phyloP scores from a whole-genome alignment of 352 stramenopile genomes.

The Thalassiosira exigua region DNA sequence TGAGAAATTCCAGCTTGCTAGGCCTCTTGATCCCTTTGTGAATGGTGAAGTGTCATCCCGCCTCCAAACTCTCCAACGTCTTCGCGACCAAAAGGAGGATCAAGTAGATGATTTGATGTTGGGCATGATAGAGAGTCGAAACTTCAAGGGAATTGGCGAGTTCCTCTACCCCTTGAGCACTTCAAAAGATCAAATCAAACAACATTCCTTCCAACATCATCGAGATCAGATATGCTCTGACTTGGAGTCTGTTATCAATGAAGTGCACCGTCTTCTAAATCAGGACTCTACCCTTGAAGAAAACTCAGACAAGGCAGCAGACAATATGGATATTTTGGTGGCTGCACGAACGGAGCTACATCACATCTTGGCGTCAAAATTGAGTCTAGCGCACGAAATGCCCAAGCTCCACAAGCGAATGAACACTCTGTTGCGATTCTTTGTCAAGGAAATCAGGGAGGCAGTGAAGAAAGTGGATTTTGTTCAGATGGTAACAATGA shows the following conservation, averaged over 20 bases:
- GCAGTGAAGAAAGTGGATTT: slow-evolving; percentile 27
- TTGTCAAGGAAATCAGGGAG: slow-evolving; percentile 8
- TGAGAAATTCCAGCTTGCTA: slow-evolving; percentile 32
- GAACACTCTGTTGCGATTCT: not conserved
- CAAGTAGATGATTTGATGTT: slow-evolving; percentile 55
- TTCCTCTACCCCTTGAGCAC: slow-evolving; percentile 52
- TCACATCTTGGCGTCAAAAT: slow-evolving; percentile 11
- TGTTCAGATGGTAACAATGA: not conserved
- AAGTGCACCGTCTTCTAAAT: slow-evolving; percentile 21
- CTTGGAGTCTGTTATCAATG: slow-evolving; percentile 18
- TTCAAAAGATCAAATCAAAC: slow-evolving; percentile 64
- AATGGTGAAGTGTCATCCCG: slow-evolving; percentile 36
- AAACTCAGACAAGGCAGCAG: not conserved
- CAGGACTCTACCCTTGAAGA: slow-evolving; percentile 12
- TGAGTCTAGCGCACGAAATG: slow-evolving; percentile 22
- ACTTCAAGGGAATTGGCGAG: slow-evolving; percentile 60
- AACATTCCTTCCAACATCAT: slow-evolving; percentile 43
- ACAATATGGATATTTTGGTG: slow-evolving; percentile 26
- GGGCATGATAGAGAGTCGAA: slow-evolving; percentile 48
- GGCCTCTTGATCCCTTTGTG: slow-evolving; percentile 55
- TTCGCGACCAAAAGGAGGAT: slow-evolving; percentile 59
- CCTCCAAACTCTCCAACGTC: slow-evolving; percentile 33
- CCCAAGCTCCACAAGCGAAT: slow-evolving; percentile 2
- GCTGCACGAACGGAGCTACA: slow-evolving; percentile 19
- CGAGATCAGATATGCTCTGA: slow-evolving; percentile 23